A percentile compares a stretch with the other conserved stretches of the same genome.
phyloP scores from a whole-genome alignment of 2,329 filamentous ascomycete genomes.

The Aspergillus fructus region DNA sequence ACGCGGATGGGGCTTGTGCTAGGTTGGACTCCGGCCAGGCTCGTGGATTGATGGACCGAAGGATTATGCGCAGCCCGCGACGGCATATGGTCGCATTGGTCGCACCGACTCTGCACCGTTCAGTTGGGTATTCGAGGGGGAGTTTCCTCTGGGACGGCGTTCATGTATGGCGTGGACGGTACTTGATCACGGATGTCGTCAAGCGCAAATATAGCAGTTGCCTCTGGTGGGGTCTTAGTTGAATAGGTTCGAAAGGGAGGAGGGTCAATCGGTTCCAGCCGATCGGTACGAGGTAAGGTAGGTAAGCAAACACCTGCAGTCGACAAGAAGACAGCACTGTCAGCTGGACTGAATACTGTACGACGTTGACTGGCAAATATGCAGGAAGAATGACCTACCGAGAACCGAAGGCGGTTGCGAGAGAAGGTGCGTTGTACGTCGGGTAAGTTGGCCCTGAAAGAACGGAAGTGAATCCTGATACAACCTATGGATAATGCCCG shows the following conservation, averaged over 20 bases:
- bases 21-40: slow-evolving; percentile 19
- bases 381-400: neutral
- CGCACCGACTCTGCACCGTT: neutral
- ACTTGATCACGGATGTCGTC: neutral
- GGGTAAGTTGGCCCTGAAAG: neutral
- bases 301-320: neutral
- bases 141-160: neutral
- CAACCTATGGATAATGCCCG: neutral
- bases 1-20: slow-evolving; percentile 18
- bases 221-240: no score
- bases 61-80: slow-evolving; percentile 33
- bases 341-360: neutral
- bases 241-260: no score
- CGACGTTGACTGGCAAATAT: neutral
- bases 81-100: slow-evolving; percentile 39
- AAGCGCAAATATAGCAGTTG: neutral
- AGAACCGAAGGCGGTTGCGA: neutral
- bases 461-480: neutral
- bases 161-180: neutral
- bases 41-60: slow-evolving; percentile 28
- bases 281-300: neutral
- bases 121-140: neutral
- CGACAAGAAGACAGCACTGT: neutral
- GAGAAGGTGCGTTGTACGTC: neutral
- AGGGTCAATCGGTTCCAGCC: neutral